Conservation (phyloP, 106 monocot species). For the Triglochin maritima region DNA sequence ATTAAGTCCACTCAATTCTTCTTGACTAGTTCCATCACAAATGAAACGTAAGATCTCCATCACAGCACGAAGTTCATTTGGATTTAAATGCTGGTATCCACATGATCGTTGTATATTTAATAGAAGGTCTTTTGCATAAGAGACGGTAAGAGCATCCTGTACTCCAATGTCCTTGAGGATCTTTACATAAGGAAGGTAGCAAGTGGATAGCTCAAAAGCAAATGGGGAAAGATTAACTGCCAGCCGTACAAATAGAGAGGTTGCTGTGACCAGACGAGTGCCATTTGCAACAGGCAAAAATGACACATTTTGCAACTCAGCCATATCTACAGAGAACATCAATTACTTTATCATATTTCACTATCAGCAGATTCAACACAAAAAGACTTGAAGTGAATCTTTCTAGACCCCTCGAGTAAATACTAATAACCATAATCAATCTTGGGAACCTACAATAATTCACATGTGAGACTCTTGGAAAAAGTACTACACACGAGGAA, state of each 20-base stretch:
- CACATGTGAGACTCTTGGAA: too few relatives aligned
- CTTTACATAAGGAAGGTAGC: constrained; percentile 76
- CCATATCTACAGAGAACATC: constrained; percentile 43
- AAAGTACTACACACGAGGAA: too few relatives aligned
- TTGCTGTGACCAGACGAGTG: constrained; percentile 71
- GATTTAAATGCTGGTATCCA: constrained; percentile 91
- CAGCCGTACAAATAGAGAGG: constrained; percentile 74
- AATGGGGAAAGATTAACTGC: constrained; percentile 87
- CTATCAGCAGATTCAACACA: too few relatives aligned
- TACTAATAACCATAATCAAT: too few relatives aligned
- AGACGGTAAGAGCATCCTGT: constrained; percentile 64
- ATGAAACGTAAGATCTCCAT: constrained; percentile 82
- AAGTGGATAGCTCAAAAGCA: constrained; percentile 83
- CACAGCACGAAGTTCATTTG: constrained; percentile 96
- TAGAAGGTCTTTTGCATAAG: constrained; percentile 66
- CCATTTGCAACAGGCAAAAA: constrained; percentile 98
- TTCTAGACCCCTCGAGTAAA: too few relatives aligned
- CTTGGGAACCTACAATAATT: too few relatives aligned
- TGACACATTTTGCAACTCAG: constrained; percentile 60
- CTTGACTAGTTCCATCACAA: constrained; percentile 35
- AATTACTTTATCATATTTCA: background rate
- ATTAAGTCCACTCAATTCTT: constrained; percentile 22
- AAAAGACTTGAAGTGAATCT: too few relatives aligned
- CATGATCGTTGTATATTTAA: constrained; percentile 63
- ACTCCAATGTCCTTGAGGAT: constrained; percentile 81